phyloP scores from a whole-genome alignment of 306 rosid genomes.

The Lithocarpus polystachyus region DNA sequence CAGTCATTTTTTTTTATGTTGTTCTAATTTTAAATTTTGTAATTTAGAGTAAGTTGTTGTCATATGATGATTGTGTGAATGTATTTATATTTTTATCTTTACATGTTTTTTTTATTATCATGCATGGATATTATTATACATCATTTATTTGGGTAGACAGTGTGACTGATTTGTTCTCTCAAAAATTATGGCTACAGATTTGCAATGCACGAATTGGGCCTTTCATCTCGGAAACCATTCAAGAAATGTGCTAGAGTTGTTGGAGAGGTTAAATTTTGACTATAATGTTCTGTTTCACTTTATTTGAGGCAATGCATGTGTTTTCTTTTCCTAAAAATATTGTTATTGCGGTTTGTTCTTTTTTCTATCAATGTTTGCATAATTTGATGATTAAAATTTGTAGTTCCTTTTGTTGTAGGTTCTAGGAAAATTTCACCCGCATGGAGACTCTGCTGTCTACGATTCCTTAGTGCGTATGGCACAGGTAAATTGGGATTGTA shows the following conservation, averaged over 20 bases:
- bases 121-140: background rate
- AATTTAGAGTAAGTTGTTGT: too few relatives aligned
- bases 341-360: background rate
- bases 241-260: slow-evolving; percentile 99
- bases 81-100: background rate
- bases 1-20: too few relatives aligned
- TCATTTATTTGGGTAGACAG: slow-evolving; percentile 4
- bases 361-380: background rate
- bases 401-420: slow-evolving; percentile 46
- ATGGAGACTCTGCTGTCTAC: slow-evolving; percentile 92
- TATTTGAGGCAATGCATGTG: background rate
- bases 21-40: background rate
- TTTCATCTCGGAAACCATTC: slow-evolving; percentile 81
- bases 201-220: slow-evolving; percentile 97
- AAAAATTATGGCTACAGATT: slow-evolving; percentile 49
- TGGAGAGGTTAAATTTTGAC: slow-evolving; percentile 75
- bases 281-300: background rate
- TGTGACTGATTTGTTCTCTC: background rate
- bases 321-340: background rate
- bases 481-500: slow-evolving; percentile 54
- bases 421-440: slow-evolving; percentile 94
- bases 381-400: background rate
- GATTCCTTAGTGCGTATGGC: slow-evolving; percentile 98
- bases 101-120: background rate
- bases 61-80: background rate